Evolutionary conservation across 2,329 filamentous ascomycete species (phyloP), one percentile per base, ranked within the genome.

Genomic region (Ophiostoma ulmi): DNA sequence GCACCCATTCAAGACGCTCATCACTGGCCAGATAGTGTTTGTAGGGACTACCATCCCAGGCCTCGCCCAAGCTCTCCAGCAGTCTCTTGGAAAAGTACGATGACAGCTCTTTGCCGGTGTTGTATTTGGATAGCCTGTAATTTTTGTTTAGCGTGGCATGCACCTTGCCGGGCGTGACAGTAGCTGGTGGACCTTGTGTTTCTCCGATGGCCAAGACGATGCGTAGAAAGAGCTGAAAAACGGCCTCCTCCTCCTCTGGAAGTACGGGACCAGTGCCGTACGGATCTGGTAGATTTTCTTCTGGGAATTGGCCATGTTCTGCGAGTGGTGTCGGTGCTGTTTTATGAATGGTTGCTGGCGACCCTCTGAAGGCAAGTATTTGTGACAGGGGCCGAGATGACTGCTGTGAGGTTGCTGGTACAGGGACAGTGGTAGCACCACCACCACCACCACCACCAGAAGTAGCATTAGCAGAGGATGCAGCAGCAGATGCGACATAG

Each of bases 71-170:
- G 3, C 72, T 73, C 1, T 75, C 70, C 1, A 83, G 73, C 6
- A 87, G 77, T 6, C 80, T 79, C 5, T 74, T 74, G 1, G 83
- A 79, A 69, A 83, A 82, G 72, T 83, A 85, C 14, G 80, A 78
- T 1, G 84, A 75, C 3, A 86, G 75, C 52, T 85, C 81, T 52
- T 77, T 70, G 2, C 79, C 76, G 0, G 73, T 75, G 4, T 69
- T 67, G 66, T 83, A 82, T 0, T 76, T 64, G 2, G 79, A 79
- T 11, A 85, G 79, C 66, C 77, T 82, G 74, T 83, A 82, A n/a
- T 77, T 77, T 71, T 77, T 73, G 67, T 79, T 82, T 4, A 83
- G 48, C 8, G 76, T 75, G 22, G 75, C 71, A 58, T 80, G 78
- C 2, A 83, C 70, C 41, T 75, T 79, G 5, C 72, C 74, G 7